Evolutionary conservation across 306 rosid genomes (phyloP).

Genomic region (Sphenostylis stenocarpa): DNA sequence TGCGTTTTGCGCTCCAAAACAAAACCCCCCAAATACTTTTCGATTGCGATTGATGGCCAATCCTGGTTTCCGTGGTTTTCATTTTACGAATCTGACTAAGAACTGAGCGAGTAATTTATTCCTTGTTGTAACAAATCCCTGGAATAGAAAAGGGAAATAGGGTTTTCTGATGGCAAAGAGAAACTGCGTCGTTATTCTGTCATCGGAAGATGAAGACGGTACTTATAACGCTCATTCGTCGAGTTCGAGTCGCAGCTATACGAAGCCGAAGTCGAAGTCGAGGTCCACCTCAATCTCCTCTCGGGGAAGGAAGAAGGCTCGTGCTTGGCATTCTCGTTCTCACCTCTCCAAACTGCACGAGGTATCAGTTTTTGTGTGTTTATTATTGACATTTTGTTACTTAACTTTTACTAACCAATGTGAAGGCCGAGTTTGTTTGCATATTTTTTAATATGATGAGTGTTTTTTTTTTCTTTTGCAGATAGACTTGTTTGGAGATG

Average conservation of each 20-base stretch:
- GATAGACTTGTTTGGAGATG: constrained; percentile 63
- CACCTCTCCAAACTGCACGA: constrained; percentile 49
- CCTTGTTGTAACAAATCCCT: neutral
- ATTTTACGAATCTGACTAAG: neutral
- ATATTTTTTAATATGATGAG: neutral
- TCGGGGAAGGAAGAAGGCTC: constrained; percentile 65
- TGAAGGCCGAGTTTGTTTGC: neutral
- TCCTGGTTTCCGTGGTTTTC: neutral
- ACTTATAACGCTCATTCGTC: constrained; percentile 34
- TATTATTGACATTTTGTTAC: neutral
- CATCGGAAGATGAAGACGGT: constrained; percentile 68
- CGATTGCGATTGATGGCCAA: constrained; percentile 2
- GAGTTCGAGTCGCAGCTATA: constrained; percentile 34
- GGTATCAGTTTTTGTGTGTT: constrained; percentile 37
- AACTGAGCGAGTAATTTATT: neutral
- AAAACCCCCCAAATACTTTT: neutral
- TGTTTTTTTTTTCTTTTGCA: constrained; percentile 34
- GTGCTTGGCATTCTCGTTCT: constrained; percentile 48
- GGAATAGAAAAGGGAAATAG: neutral
- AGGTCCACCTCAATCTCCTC: constrained; percentile 40
- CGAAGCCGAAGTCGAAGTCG: constrained; percentile 45
- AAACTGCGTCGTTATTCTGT: constrained; percentile 49
- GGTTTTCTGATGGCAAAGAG: constrained; percentile 59
- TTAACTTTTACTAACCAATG: neutral
- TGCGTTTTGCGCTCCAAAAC: constrained; percentile 7